Evolutionary conservation across 1,284 basidiomycete species (phyloP), one percentile per base, ranked within the genome.

Genomic region (Moesziomyces sp.): DNA sequence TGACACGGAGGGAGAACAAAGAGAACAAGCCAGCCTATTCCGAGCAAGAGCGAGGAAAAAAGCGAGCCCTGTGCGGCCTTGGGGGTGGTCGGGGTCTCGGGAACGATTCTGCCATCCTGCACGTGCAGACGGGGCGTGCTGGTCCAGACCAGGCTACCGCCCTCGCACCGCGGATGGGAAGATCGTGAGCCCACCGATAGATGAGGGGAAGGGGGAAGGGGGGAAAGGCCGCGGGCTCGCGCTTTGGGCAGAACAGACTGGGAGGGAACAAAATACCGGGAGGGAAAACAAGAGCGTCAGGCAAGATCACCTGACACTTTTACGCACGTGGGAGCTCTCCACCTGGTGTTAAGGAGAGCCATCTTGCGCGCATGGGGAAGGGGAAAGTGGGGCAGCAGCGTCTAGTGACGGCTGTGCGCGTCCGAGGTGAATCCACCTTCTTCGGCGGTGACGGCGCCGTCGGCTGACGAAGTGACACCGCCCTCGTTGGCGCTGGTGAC

Each of bases 371-470:
- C 56, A 46, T 35, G 24, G 19, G 54, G 21, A 21, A 30, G 7
- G 45, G n/a, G 40, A 50, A 24, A 1, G n/a, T 26, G 24, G 24
- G 24, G 6, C 24, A 26, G 30, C 16, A 8, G 11, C 5, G 19
- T 42, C 26, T 52, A 52, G 19, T 40, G 52, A 50, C 52, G 58
- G 38, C 42, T 53, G 21, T 58, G 35, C n/a, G 67, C 61, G 46
- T 72, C 64, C 19, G 47, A 51, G 10, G 72, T 61, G 45, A 71
- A 51, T 16, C 64, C 67, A 33, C 67, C 72, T 48, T 80, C 78
- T 46, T 79, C 78, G 2, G 77, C 77, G 3, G 78, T 80, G 13
- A 79, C 78, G 30, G 77, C 77, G 13, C 63, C 68, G 30, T 75
- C 77, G 28, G 52, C 77, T 19, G 72, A 76, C 23, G 62, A 69